Evolutionary conservation across 2,329 filamentous ascomycete species (phyloP).

Genomic region (Venturia oleaginea): DNA sequence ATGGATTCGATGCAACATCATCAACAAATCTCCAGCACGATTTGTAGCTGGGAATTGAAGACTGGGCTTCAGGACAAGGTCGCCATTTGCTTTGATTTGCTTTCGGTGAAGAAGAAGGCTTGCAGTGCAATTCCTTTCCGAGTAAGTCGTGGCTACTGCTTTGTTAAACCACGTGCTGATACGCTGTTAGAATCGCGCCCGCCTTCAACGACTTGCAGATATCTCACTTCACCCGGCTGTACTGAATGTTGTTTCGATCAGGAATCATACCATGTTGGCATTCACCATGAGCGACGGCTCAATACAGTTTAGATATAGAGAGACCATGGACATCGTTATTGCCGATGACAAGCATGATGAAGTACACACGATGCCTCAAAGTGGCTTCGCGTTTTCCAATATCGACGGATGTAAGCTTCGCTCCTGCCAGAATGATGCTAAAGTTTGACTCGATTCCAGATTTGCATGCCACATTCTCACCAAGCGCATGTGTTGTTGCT

Average conservation of each 20-base stretch:
- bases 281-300: conserved; percentile 72
- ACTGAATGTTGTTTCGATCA: conserved; percentile 57
- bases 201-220: conserved; percentile 52
- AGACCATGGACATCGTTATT: conserved; percentile 60
- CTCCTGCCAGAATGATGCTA: conserved; percentile 10
- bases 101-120: conserved; percentile 56
- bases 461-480: conserved; percentile 37
- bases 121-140: conserved; percentile 24
- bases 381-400: conserved; percentile 64
- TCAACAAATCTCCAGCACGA: conserved; percentile 60
- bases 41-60: conserved; percentile 74
- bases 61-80: conserved; percentile 53
- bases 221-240: conserved; percentile 61
- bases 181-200: conserved; percentile 27
- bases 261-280: conserved; percentile 62
- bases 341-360: conserved; percentile 54
- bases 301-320: conserved; percentile 69
- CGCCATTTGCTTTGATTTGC: conserved; percentile 68
- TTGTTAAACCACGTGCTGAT: neutral
- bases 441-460: conserved; percentile 16
- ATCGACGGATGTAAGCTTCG: conserved; percentile 42
- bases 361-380: conserved; percentile 64
- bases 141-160: conserved; percentile 23
- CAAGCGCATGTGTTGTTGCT: conserved; percentile 39
- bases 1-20: conserved; percentile 39